phyloP scores from a whole-genome alignment of 2,329 filamentous ascomycete genomes.

The Rutstroemia sp. region DNA sequence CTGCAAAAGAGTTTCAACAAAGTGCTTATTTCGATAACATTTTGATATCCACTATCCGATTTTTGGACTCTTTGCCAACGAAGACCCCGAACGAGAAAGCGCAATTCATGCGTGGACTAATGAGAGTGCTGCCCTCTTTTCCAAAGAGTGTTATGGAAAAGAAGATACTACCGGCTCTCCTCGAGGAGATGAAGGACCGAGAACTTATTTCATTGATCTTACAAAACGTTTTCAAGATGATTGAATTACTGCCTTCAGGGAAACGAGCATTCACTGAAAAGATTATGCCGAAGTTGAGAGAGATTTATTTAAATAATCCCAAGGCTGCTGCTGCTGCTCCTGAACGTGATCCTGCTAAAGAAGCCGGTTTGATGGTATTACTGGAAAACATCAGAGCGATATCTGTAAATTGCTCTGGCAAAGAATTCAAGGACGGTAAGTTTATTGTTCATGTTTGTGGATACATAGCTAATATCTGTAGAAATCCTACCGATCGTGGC shows the following conservation, averaged over 20 bases:
- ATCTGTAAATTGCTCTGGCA: slow-evolving; percentile 74
- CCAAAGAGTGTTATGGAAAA: slow-evolving; percentile 90
- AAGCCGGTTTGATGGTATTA: slow-evolving; percentile 86
- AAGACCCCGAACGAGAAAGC: slow-evolving; percentile 89
- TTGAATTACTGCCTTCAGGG: slow-evolving; percentile 69
- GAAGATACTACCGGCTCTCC: slow-evolving; percentile 79
- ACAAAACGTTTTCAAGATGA: slow-evolving; percentile 87
- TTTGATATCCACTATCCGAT: slow-evolving; percentile 90
- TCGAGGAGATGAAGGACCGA: slow-evolving; percentile 91
- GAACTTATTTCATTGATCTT: slow-evolving; percentile 79
- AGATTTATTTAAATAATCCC: slow-evolving; percentile 65
- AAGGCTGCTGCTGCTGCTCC: slow-evolving; percentile 31
- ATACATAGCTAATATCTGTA: slow-evolving; percentile 31
- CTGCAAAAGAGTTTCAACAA: slow-evolving; percentile 85
- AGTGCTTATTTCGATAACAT: slow-evolving; percentile 97
- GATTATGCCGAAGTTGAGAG: slow-evolving; percentile 76
- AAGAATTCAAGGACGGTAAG: slow-evolving; percentile 88
- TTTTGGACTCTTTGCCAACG: slow-evolving; percentile 81
- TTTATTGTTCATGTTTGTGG: slow-evolving; percentile 14
- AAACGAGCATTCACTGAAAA: slow-evolving; percentile 76
- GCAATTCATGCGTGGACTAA: slow-evolving; percentile 82
- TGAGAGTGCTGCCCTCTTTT: slow-evolving; percentile 83
- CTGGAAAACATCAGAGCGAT: slow-evolving; percentile 75
- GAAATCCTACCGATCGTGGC: slow-evolving; percentile 84
- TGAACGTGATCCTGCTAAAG: slow-evolving; percentile 75